Evolutionary conservation across 257 asterid species (phyloP).

Genomic region (Gynochthodes officinalis): DNA sequence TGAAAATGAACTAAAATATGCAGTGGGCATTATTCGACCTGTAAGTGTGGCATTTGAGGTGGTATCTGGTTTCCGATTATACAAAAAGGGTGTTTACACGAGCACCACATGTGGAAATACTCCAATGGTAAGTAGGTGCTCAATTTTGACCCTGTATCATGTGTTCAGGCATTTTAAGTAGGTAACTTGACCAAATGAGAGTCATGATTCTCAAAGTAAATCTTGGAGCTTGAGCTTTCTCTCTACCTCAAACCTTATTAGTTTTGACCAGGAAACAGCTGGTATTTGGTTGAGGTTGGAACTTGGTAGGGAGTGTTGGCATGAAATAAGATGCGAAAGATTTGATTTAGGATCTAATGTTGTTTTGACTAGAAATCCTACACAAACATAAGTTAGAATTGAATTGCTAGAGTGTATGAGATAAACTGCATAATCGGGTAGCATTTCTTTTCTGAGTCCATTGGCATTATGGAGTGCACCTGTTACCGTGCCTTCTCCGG

Average conservation of each 20-base stretch:
- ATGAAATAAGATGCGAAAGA: neutral
- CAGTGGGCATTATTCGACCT: conserved; percentile 74
- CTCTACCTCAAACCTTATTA: neutral
- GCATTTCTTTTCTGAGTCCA: neutral
- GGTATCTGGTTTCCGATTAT: conserved; percentile 45
- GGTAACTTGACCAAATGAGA: neutral
- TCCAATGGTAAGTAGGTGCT: conserved; percentile 57
- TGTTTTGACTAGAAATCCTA: neutral
- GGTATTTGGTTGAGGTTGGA: neutral
- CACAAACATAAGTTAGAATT: no score
- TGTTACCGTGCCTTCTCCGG: neutral
- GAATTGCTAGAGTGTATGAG: neutral
- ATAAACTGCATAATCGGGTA: neutral
- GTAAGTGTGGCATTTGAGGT: conserved; percentile 93
- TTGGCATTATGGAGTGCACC: neutral
- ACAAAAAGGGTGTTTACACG: conserved; percentile 69
- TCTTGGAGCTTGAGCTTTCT: neutral
- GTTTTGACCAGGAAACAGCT: neutral
- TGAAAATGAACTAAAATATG: conserved; percentile 82
- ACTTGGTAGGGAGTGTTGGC: neutral
- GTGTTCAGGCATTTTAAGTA: neutral
- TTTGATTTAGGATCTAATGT: neutral
- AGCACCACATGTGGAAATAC: conserved; percentile 57
- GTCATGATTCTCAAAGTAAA: neutral
- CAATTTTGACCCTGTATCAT: neutral